Evolutionary conservation across 2,329 filamentous ascomycete genomes (phyloP), one percentile per base, ranked within the genome.

Genomic region (Sarocladiaceae sp.): DNA sequence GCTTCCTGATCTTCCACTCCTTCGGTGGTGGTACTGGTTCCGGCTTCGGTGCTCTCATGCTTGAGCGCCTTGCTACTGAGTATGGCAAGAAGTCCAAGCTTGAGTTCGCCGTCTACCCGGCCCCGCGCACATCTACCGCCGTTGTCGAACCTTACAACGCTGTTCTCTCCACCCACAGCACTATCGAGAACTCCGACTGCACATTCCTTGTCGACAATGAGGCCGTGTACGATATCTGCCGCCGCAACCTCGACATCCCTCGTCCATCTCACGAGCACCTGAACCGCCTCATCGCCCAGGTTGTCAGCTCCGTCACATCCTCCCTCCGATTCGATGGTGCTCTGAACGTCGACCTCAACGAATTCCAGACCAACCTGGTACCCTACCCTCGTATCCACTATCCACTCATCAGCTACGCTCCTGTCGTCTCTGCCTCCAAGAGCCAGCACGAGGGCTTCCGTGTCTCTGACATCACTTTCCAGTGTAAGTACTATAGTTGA

Each of bases 391-490:
- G 84, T 68, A 88, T 88, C 59, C 84, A 88, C 75, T 88, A 87
- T 70, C 85, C 85, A 50, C 72, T 88, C 44, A 86, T 88, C 73
- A 85, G 81, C 73, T 88, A 88, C 65, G 83, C 85, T 11, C 84
- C 84, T 28, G 84, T 88, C 60, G 77, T 88, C 58, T 87, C 84
- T 20, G 82, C 83, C 54, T 77, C 80, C 75, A 89, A 88, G 80
- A 90, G 87, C 70, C 82, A 84, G 46, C 89, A 94, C 66, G 89
- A 94, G 77, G 90, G 87, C 76, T 92, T 92, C 83, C 90, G 90
- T 78, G 86, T 91, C 52, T 80, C 83, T 56, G 90, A 94, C 59
- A 72, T 88, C 57, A 88, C 84, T 65, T 83, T 87, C 73, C 84
- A 87, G 69, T 87, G 84, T 87, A 76, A 65, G 80, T 74, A 3